Base-by-base conservation (phyloP, 2,329 filamentous ascomycete genomes). In the Alternaria arbusti region DNA sequence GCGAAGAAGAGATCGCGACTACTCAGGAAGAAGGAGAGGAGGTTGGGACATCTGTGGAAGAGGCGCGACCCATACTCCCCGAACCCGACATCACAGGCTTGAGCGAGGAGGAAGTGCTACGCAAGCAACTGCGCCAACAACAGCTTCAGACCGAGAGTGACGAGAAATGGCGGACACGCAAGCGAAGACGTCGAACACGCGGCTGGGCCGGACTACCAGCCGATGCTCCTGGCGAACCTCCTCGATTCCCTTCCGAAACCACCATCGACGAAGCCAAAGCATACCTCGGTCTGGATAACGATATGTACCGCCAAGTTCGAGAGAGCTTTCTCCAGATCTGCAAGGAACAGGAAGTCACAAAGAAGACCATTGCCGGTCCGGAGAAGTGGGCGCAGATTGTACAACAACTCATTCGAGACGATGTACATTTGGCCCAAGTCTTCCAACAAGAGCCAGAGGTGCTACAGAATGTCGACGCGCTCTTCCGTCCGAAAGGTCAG, bases 231-330 rank as follows among this genome's bases (percentile, higher is more conserved):
- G 88, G 89, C 1, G 88, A 89, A 5, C 87, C 89, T 20, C 89
- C 90, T 13, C 88, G 92, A 22, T 96, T 93, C 67, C 91, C 91
- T 1, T 95, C 92, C 0, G 92, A 96, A 78, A 94, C 91, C 12
- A 94, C 92, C 0, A 87, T 96, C 62, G 90, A 92, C 68, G 91
- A 95, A 79, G 90, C 90, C 73, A 92, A 93, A 74, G 84, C 85
- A 12, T 90, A 89, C 63, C 82, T 96, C 26, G 83, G 82, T 40
- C 82, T 96, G 32, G 87, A 91, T 71, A 87, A 85, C 52, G 78
- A 84, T 1, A 81, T 86, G 45, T 96, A 96, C 76, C 85, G 84
- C 30, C 81, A 87, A 62, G 78, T 93, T 15, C 87, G 92, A 28
- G 84, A 88, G 52, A 86, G 87, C 26, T 96, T 94, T 68, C 86